Conservation (phyloP, 2,329 filamentous ascomycete species). For the Diaporthe citrichinensis region DNA sequence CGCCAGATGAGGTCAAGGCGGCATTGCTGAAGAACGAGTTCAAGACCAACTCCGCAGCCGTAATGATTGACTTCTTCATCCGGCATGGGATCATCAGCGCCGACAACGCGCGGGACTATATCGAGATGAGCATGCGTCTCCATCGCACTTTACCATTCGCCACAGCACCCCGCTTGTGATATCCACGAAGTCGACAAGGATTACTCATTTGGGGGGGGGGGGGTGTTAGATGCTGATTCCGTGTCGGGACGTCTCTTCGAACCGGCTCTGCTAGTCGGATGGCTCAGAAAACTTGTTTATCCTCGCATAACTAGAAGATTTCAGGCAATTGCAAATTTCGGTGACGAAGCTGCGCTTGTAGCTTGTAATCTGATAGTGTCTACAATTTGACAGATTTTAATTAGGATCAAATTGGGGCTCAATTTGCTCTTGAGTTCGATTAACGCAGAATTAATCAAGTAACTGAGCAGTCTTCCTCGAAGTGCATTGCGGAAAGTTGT, state of each 20-base stretch:
- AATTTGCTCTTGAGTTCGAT: too few species aligned
- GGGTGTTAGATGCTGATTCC: neutral
- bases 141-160: conserved; percentile 60
- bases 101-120: conserved; percentile 79
- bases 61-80: conserved; percentile 86
- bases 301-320: too few species aligned
- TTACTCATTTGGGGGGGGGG: neutral
- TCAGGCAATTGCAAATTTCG: too few species aligned
- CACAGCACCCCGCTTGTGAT: conserved; percentile 19
- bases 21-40: conserved; percentile 79
- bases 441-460: too few species aligned
- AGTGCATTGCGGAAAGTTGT: too few species aligned
- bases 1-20: conserved; percentile 68
- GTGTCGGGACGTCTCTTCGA: too few species aligned
- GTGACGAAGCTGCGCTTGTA: too few species aligned
- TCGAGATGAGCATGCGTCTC: conserved; percentile 71
- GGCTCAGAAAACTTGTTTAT: too few species aligned
- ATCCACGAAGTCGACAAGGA: neutral
- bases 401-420: too few species aligned
- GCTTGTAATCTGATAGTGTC: too few species aligned
- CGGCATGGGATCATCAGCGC: conserved; percentile 80
- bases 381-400: neutral
- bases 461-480: too few species aligned
- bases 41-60: conserved; percentile 85
- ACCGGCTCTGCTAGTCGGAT: too few species aligned